phyloP scores from a whole-genome alignment of 2,329 filamentous ascomycete genomes.

The Penicillium sp. region DNA sequence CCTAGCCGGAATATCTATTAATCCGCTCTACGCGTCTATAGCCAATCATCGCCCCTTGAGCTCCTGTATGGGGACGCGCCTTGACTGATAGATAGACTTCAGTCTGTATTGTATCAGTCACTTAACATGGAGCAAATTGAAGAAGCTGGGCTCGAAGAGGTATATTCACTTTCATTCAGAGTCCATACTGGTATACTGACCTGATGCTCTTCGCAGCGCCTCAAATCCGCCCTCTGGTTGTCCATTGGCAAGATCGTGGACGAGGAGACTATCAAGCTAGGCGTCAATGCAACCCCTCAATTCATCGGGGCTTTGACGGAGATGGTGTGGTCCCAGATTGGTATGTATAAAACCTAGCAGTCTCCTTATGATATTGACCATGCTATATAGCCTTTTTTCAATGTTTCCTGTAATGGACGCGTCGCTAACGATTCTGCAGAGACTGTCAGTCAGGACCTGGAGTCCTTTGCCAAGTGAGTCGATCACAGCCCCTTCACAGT shows the following conservation, averaged over 20 bases:
- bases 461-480: conserved; percentile 64
- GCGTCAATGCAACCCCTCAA: conserved; percentile 87
- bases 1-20: conserved; percentile 26
- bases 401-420: background rate
- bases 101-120: background rate
- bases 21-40: conserved; percentile 26
- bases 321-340: conserved; percentile 85
- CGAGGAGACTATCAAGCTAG: conserved; percentile 73
- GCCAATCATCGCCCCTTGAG: conserved; percentile 29
- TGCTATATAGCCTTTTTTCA: background rate
- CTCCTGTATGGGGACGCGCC: conserved; percentile 23
- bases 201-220: conserved; percentile 60
- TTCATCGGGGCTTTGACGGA: conserved; percentile 87
- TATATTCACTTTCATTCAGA: conserved; percentile 18
- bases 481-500: background rate
- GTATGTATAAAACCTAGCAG: conserved; percentile 55
- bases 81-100: background rate
- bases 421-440: conserved; percentile 45
- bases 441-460: conserved; percentile 64
- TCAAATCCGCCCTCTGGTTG: conserved; percentile 86
- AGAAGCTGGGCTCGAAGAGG: conserved; percentile 44
- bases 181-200: background rate
- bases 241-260: conserved; percentile 87
- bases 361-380: background rate
- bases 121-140: conserved; percentile 38